phyloP scores from a whole-genome alignment of 148 eudicot species.

The Nepenthes gracilis region DNA sequence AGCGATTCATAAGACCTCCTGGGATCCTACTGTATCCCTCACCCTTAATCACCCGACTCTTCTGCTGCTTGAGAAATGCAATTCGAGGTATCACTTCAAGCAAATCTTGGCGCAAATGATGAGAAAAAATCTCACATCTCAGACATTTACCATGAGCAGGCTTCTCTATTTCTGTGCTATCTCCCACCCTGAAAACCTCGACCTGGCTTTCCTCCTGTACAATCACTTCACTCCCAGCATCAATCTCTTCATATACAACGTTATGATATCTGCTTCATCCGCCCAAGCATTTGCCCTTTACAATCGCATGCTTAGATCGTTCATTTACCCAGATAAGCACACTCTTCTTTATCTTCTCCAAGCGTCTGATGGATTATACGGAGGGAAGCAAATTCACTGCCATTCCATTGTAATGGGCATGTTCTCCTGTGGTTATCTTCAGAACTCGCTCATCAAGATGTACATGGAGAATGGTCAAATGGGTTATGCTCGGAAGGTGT shows the following conservation, averaged over 20 bases:
- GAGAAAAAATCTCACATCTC: conserved; percentile 4
- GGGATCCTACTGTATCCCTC: conserved; percentile 11
- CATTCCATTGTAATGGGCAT: conserved; percentile 8
- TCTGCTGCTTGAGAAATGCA: conserved; percentile 9
- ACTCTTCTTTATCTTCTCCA: conserved; percentile 5
- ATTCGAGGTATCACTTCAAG: conserved; percentile 13
- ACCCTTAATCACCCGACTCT: conserved; percentile 18
- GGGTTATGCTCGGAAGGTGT: conserved; percentile 10
- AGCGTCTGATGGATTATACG: neutral
- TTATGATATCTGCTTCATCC: conserved; percentile 7
- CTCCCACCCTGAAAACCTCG: conserved; percentile 14
- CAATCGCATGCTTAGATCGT: conserved; percentile 2
- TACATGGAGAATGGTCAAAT: conserved; percentile 6
- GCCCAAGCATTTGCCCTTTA: conserved; percentile 7
- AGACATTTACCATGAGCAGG: conserved; percentile 16
- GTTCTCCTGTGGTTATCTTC: conserved; percentile 6
- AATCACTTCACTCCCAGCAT: conserved; percentile 10
- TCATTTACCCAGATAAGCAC: conserved; percentile 9
- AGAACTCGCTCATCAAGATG: conserved; percentile 10
- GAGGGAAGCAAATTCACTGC: conserved; percentile 3
- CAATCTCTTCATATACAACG: conserved; percentile 14
- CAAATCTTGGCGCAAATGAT: conserved; percentile 16
- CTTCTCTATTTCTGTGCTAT: conserved; percentile 13
- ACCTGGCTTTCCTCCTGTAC: conserved; percentile 10
- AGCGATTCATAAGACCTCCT: neutral